Percentiles rank a stretch among this genome's conserved stretches.
Evolutionary conservation across 306 rosid species (phyloP).

Genomic region (Hylodesmum podocarpum): DNA sequence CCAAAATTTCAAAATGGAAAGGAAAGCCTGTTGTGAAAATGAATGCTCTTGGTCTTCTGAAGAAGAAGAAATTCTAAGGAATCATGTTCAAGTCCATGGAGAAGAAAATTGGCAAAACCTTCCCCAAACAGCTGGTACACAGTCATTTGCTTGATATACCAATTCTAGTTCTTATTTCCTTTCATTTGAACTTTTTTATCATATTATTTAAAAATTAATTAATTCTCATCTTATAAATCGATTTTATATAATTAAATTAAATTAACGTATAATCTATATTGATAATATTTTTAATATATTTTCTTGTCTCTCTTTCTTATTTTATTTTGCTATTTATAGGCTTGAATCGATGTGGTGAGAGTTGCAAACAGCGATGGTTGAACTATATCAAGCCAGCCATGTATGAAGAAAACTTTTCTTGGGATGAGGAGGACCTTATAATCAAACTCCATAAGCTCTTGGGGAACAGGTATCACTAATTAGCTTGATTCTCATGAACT

Average conservation of each 20-base stretch:
- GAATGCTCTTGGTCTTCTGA: constrained; percentile 43
- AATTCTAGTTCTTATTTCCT: background rate
- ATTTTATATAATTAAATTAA: no score
- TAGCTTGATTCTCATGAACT: background rate
- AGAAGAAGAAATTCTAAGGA: constrained; percentile 41
- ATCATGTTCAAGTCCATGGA: constrained; percentile 28
- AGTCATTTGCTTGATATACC: no score
- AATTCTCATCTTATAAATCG: no score
- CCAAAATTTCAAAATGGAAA: background rate
- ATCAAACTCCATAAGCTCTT: constrained; percentile 27
- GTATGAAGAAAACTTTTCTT: constrained; percentile 35
- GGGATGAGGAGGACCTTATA: constrained; percentile 41
- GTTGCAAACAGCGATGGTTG: constrained; percentile 44
- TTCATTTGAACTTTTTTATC: no score
- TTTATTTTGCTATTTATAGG: background rate
- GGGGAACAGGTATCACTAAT: constrained; percentile 42
- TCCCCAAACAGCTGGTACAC: constrained; percentile 41
- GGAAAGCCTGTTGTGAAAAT: constrained; percentile 40
- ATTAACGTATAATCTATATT: no score
- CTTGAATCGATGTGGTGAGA: constrained; percentile 40
- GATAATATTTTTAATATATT: no score
- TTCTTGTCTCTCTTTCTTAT: background rate
- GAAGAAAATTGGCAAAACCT: constrained; percentile 46
- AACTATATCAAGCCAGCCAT: constrained; percentile 41
- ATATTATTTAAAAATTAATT: no score